These are phyloP conservation scores for Quercus variabilis DNA, from an alignment of 306 rosid genomes.

Conservation along the genomic window DNA sequence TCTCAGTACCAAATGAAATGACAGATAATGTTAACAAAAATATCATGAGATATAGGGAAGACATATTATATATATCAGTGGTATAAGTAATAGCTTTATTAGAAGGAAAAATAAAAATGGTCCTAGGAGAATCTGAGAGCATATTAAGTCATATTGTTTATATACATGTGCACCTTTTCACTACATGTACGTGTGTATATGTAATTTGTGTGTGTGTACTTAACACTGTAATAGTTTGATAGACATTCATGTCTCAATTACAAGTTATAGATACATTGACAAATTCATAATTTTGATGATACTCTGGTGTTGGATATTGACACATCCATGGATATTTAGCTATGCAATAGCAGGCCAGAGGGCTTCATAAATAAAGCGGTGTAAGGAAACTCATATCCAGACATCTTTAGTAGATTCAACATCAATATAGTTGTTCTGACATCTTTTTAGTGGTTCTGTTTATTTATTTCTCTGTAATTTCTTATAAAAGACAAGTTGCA, in stretches of 20 bases:
- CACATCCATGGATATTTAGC: neutral
- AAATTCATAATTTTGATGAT: neutral
- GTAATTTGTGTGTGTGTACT: no score
- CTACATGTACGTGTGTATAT: no score
- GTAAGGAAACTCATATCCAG: neutral
- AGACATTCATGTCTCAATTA: no score
- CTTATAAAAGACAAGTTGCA: neutral
- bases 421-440: neutral
- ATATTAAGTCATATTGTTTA: neutral
- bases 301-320: neutral
- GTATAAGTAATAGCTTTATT: no score
- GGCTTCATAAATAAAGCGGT: neutral
- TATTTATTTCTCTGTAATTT: neutral
- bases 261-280: neutral
- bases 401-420: neutral
- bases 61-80: neutral
- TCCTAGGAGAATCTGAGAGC: neutral
- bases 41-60: neutral
- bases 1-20: neutral
- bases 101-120: neutral
- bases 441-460: neutral
- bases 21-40: neutral
- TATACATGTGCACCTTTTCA: no score
- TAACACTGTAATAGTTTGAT: no score
- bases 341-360: neutral